Evolutionary conservation across 2,329 filamentous ascomycete species (phyloP), one percentile per base, ranked within the genome.

Genomic region (Rutstroemia sp.): DNA sequence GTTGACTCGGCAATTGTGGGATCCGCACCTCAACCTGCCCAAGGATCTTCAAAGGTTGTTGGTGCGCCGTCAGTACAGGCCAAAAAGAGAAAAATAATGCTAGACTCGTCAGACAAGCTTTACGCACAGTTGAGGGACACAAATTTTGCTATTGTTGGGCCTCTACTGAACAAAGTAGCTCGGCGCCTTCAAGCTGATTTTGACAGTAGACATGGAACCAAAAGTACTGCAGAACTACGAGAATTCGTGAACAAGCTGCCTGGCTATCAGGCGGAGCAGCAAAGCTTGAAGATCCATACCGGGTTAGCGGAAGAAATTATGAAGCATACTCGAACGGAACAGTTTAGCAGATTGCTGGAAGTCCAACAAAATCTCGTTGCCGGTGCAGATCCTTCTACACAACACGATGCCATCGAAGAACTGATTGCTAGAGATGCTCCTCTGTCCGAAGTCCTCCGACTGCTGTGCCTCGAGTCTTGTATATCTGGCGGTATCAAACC

Each of bases 201-300:
- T 69, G 91, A 97, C 68, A 87, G 81, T 61, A 88, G 92, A 59
- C 89, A 96, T 70, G 83, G 83, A 49, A 87, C 89, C 4, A 95
- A 94, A 70, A 92, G 89, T 1, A 91, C 94, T 17, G 85, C 90
- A 4, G 94, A 99, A 70, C 82, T 99, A 34, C 88, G 91, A 63
- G 91, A 95, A 23, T 96, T 97, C 69, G 94, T 99, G n/a, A 86
- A 86, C 64, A 95, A 95, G 69, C 76, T 99, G 25, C 92, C 94
- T 0, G 86, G 85, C 10, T 96, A 95, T 65, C 92, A 97, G 72
- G 86, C 91, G 48, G 94, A 99, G 70, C 91, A 96, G 67, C 87
- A 92, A 63, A 95, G 89, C 66, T 76, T 96, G n/a, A 91, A 94
- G 61, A 82, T 92, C 30, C 94, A 99, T 68, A 96, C 92, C 1